Evolutionary conservation across 805 yeast genomes (phyloP).

Genomic region (Monosporozyma siamensis): DNA sequence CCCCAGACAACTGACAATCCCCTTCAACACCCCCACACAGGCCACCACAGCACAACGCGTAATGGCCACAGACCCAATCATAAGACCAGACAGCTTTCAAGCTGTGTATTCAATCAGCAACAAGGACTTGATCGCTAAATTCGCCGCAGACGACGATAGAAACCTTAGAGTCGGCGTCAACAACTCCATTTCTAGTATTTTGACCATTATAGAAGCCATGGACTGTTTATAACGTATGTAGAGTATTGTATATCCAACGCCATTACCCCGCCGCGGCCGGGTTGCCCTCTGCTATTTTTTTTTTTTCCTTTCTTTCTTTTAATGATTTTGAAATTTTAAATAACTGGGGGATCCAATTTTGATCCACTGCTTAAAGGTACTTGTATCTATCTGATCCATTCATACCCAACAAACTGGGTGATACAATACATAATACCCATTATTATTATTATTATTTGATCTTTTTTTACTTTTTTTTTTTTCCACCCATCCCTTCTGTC

Average conservation of each 20-base stretch:
- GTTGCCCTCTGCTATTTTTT: no score
- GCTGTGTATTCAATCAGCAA: constrained; percentile 33
- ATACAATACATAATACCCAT: no score
- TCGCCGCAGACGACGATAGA: constrained; percentile 60
- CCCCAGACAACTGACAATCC: constrained; percentile 42
- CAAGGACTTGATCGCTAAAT: constrained; percentile 35
- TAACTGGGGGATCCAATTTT: not conserved
- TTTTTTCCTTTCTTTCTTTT: no score
- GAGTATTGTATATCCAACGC: no score
- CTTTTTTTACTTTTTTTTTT: not conserved
- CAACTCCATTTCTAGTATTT: constrained; percentile 65
- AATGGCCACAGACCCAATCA: constrained; percentile 70
- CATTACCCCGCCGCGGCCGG: no score
- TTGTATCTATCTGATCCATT: no score
- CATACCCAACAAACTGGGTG: no score
- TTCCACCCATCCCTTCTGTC: not conserved
- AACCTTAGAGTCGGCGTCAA: constrained; percentile 78
- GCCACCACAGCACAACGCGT: constrained; percentile 56
- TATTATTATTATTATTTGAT: not conserved
- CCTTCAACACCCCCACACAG: constrained; percentile 50
- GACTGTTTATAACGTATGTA: no score
- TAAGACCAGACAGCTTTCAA: constrained; percentile 56
- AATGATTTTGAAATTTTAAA: no score
- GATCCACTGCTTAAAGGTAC: no score
- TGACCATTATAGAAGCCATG: constrained; percentile 69